Evolutionary conservation across 495 filamentous ascomycete species (phyloP).

Genomic region (Neurospora tetraspora): DNA sequence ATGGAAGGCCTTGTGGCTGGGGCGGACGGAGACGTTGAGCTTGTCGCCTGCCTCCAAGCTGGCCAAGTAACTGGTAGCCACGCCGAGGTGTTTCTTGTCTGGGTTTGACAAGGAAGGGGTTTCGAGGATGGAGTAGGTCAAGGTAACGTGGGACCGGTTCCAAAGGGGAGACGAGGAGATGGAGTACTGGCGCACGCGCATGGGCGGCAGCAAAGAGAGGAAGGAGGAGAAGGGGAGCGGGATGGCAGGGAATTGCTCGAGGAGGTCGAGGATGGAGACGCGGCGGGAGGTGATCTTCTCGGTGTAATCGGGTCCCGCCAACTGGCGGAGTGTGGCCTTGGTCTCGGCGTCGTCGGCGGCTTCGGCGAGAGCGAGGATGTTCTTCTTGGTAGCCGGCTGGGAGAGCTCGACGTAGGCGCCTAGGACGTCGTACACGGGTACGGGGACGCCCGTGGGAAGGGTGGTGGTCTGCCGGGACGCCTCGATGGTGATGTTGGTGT

Average conservation of each 20-base stretch:
- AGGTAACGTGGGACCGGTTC: constrained; percentile 46
- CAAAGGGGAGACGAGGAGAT: constrained; percentile 65
- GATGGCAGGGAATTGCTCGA: constrained; percentile 47
- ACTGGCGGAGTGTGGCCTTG: constrained; percentile 32
- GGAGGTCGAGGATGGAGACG: constrained; percentile 53
- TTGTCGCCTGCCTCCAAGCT: constrained; percentile 49
- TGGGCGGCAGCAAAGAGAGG: constrained; percentile 59
- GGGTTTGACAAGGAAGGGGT: constrained; percentile 42
- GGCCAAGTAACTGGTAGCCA: constrained; percentile 51
- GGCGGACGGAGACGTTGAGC: constrained; percentile 52
- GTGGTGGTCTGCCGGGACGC: constrained; percentile 40
- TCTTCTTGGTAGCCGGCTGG: constrained; percentile 54
- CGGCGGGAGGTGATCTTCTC: constrained; percentile 46
- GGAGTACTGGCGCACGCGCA: constrained; percentile 68
- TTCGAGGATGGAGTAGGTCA: constrained; percentile 59
- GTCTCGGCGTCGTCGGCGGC: constrained; percentile 27
- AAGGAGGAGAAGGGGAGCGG: constrained; percentile 50
- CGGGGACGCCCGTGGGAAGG: constrained; percentile 47
- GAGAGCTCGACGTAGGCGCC: constrained; percentile 63
- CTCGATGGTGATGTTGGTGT: constrained; percentile 41
- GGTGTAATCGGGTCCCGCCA: constrained; percentile 42
- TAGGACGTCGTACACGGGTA: constrained; percentile 53
- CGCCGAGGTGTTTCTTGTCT: constrained; percentile 39
- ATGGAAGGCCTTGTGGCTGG: constrained; percentile 52
- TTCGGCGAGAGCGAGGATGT: constrained; percentile 37